Evolutionary conservation across 202 grass and related monocot genomes (phyloP).

Genomic region (Schoenoplectus tabernaemontani): DNA sequence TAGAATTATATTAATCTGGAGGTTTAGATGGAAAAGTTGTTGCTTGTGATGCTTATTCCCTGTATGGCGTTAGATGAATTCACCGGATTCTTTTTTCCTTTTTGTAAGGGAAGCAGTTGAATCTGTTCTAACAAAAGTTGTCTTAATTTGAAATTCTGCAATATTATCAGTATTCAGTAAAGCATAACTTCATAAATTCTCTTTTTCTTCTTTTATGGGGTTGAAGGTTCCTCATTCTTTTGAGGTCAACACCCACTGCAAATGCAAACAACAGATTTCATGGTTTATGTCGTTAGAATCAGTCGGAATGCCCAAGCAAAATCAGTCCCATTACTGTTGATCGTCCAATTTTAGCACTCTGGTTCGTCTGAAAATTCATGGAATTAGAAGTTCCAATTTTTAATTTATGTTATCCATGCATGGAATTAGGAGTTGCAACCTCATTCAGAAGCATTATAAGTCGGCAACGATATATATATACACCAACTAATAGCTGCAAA

Average conservation of each 20-base stretch:
- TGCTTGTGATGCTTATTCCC: background rate
- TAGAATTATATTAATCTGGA: conserved; percentile 17
- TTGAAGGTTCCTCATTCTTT: background rate
- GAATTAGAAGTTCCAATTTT: too few species aligned
- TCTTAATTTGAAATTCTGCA: conserved; percentile 10
- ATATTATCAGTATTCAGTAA: conserved; percentile 5
- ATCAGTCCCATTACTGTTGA: background rate
- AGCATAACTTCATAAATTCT: conserved; percentile 4
- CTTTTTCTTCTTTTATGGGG: background rate
- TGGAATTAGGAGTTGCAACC: background rate
- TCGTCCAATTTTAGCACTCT: background rate
- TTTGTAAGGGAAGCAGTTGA: conserved; percentile 7
- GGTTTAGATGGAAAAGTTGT: background rate
- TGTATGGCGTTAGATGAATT: background rate
- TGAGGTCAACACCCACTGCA: background rate
- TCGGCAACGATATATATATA: too few species aligned
- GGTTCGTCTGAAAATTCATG: background rate
- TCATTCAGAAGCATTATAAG: too few species aligned
- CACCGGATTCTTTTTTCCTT: background rate
- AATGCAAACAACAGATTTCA: background rate
- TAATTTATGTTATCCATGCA: too few species aligned
- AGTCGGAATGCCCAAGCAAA: background rate
- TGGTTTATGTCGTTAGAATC: background rate
- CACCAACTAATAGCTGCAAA: too few species aligned
- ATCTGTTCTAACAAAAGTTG: conserved; percentile 7